Evolutionary conservation across 768 basidiomycete species (phyloP).

Genomic region (Podaxis sp.): DNA sequence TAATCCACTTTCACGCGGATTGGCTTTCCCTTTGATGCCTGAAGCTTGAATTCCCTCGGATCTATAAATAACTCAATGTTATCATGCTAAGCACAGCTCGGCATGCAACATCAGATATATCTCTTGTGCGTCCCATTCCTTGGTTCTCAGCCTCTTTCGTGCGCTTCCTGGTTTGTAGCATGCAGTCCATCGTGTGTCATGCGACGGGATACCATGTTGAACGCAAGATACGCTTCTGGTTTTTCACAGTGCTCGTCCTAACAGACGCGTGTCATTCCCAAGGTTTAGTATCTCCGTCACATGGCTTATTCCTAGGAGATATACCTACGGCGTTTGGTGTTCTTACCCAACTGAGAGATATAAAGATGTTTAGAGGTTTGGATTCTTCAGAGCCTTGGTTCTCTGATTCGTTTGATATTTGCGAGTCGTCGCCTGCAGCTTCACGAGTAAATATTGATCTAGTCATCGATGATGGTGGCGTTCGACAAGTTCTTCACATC

Average conservation of each 20-base stretch:
- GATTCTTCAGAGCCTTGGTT: not conserved
- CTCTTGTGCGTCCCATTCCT: not conserved
- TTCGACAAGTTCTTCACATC: slow-evolving; percentile 13
- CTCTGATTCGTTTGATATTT: not conserved
- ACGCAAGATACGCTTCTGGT: not conserved
- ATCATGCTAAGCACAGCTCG: not conserved
- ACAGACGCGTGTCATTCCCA: slow-evolving; percentile 1
- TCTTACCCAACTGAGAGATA: not conserved
- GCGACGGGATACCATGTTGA: not conserved
- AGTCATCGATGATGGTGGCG: slow-evolving; percentile 1
- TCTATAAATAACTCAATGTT: not conserved
- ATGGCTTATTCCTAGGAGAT: not conserved
- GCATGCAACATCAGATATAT: not conserved
- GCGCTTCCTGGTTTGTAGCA: not conserved
- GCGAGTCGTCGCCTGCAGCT: not conserved
- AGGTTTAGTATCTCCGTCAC: not conserved
- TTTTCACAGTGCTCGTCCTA: slow-evolving; percentile 4
- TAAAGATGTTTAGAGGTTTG: not conserved
- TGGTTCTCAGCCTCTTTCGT: not conserved
- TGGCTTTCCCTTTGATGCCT: not conserved
- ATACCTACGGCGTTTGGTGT: not conserved
- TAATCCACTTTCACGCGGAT: not conserved
- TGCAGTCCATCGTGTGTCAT: not conserved
- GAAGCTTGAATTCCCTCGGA: slow-evolving; percentile 6
- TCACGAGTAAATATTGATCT: not conserved